Evolutionary conservation across 1,284 basidiomycete species (phyloP), one percentile per base, ranked within the genome.

Genomic region (Xerocomus amazonicus): DNA sequence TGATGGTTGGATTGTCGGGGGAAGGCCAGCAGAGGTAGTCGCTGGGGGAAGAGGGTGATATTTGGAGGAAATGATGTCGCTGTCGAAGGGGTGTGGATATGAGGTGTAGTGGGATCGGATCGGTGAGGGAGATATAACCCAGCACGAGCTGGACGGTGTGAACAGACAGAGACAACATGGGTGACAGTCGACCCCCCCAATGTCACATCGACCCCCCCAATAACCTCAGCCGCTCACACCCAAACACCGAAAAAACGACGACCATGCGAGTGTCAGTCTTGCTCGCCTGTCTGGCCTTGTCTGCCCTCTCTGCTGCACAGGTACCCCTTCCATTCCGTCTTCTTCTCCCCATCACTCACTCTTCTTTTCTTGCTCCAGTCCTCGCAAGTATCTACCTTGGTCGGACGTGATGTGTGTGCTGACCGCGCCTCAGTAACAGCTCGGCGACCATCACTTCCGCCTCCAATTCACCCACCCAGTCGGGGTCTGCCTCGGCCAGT

Each of bases 21-120:
- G 74, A 74, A 9, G 87, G 83, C 87, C 87, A 90, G 57, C 76
- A 77, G 43, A 89, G 72, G 61, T 89, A 89, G 7, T 77, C 71
- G 23, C 67, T 56, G 6, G 77, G 70, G 56, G 79, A 69, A 16
- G 78, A 70, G 9, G 77, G 72, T 14, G 73, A 62, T 50, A 88
- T 71, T 23, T 68, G 60, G 48, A 88, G 79, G 62, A 84, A 84
- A 60, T 78, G 76, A 59, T 87, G 87, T 37, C 87, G 74, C 62
- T 86, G 79, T 4, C 74, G 71, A 32, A 89, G 75, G 28, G 78
- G 68, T 6, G 64, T 67, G 3, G 85, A 86, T 49, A 89, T 58
- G 43, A 88, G 73, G 61, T 84, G 76, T 0, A 73, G 68, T 1
- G 86, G 85, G 32, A 89, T 63, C 0, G 75, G 71, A 9, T 70